A percentile compares a stretch with the other conserved stretches of the same genome.
phyloP scores from a whole-genome alignment of 2,329 filamentous ascomycete species.

The Penicillium psychrosexuale region DNA sequence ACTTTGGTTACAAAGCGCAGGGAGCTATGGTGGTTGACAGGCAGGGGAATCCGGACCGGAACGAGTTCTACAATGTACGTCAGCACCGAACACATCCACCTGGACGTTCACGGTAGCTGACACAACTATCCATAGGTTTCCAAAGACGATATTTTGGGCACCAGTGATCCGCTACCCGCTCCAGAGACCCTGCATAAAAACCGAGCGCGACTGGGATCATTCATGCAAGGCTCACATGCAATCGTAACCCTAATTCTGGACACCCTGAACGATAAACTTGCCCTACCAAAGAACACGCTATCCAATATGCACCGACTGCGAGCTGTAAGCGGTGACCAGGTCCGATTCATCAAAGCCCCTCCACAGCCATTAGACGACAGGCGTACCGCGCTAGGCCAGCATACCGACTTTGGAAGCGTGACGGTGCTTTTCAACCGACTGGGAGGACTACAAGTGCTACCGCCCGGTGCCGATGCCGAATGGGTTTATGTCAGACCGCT shows the following conservation, averaged over 20 bases:
- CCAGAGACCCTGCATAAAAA: conserved; percentile 42
- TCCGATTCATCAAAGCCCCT: conserved; percentile 53
- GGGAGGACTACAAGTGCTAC: conserved; percentile 54
- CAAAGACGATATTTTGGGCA: conserved; percentile 52
- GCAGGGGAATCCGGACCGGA: conserved; percentile 49
- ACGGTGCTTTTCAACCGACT: conserved; percentile 57
- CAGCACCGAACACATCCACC: background rate
- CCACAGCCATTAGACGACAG: conserved; percentile 46
- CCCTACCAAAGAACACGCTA: conserved; percentile 43
- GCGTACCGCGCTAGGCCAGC: conserved; percentile 49
- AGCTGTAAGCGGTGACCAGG: conserved; percentile 49
- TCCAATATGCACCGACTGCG: conserved; percentile 47
- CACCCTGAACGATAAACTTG: conserved; percentile 46
- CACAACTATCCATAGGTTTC: conserved; percentile 36
- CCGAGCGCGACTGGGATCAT: conserved; percentile 41
- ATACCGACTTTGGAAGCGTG: conserved; percentile 57
- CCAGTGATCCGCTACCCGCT: conserved; percentile 40
- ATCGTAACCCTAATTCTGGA: conserved; percentile 47
- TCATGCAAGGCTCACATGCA: conserved; percentile 46
- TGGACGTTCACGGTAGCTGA: background rate
- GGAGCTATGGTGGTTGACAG: conserved; percentile 49
- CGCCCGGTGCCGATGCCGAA: conserved; percentile 39
- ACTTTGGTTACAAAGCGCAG: conserved; percentile 54
- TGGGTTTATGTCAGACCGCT: conserved; percentile 56
- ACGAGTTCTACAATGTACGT: conserved; percentile 56